Percentiles rank a stretch among this genome's conserved stretches.
Evolutionary conservation across 192 early-diverging fungal genomes (phyloP).

Genomic region (Coemansia umbellata): DNA sequence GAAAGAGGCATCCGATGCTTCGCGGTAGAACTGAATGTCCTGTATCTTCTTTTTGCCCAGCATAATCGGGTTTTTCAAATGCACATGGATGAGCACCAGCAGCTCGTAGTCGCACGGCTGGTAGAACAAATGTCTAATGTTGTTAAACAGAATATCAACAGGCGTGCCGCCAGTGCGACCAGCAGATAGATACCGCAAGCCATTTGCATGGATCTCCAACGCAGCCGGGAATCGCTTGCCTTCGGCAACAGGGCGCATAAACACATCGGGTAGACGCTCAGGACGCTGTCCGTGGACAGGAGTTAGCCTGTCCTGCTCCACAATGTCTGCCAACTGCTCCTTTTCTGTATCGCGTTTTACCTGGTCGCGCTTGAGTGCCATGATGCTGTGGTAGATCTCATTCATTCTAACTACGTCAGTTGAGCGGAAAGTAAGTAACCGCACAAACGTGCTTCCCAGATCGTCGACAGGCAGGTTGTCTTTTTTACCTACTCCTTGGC

Average conservation of each 20-base stretch:
- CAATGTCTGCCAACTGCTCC: constrained; percentile 93
- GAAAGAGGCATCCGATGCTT: constrained; percentile 89
- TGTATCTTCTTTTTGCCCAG: constrained; percentile 96
- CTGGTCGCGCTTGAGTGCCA: constrained; percentile 88
- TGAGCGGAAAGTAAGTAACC: constrained; percentile 87
- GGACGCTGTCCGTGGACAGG: constrained; percentile 74
- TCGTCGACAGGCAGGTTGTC: constrained; percentile 86
- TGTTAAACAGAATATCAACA: constrained; percentile 96
- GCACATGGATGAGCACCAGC: constrained; percentile 91
- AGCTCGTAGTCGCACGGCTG: constrained; percentile 98
- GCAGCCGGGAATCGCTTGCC: constrained; percentile 92
- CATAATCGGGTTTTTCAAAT: constrained; percentile 96
- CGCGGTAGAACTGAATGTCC: constrained; percentile 98
- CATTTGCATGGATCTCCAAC: constrained; percentile 94
- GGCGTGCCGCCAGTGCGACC: constrained; percentile 67
- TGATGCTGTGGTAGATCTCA: constrained; percentile 81
- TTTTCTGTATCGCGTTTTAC: constrained; percentile 91
- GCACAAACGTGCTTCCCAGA: constrained; percentile 83
- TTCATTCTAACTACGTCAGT: constrained; percentile 76
- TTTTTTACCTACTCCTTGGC: constrained; percentile 88
- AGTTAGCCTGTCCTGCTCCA: constrained; percentile 88
- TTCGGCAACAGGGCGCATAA: constrained; percentile 85
- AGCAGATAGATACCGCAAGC: constrained; percentile 83
- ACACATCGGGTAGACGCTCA: constrained; percentile 80
- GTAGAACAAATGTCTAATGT: constrained; percentile 96